phyloP scores from a whole-genome alignment of 2,329 filamentous ascomycete genomes.

The Talaromyces sp. region DNA sequence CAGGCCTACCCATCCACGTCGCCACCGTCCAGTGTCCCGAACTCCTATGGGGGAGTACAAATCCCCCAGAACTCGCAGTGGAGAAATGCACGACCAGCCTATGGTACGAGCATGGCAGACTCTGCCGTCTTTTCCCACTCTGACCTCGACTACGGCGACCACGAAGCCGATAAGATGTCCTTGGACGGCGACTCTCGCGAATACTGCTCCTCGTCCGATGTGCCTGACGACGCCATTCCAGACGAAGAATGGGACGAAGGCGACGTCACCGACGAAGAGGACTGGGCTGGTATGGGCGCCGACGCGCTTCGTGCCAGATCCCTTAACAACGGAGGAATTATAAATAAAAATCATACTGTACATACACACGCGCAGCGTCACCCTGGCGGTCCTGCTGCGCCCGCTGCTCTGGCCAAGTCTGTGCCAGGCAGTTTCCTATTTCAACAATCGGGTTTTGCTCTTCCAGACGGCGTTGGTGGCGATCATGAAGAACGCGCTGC shows the following conservation, averaged over 20 bases:
- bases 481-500: conserved; percentile 41
- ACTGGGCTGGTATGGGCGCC: conserved; percentile 87
- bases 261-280: conserved; percentile 89
- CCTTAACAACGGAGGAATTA: conserved; percentile 41
- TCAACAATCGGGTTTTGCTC: conserved; percentile 25
- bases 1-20: conserved; percentile 18
- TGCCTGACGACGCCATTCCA: conserved; percentile 57
- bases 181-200: conserved; percentile 57
- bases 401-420: conserved; percentile 34
- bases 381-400: conserved; percentile 29
- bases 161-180: conserved; percentile 95
- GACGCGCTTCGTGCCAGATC: conserved; percentile 69
- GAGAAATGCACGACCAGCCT: conserved; percentile 33
- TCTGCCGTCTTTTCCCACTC: conserved; percentile 70
- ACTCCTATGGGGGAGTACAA: conserved; percentile 41
- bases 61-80: conserved; percentile 37
- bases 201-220: conserved; percentile 71
- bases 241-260: conserved; percentile 76
- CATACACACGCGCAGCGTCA: conserved; percentile 17
- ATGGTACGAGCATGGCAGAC: conserved; percentile 60
- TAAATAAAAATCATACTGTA: conserved; percentile 35
- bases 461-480: conserved; percentile 27
- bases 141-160: conserved; percentile 57
- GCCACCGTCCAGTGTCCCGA: conserved; percentile 41
- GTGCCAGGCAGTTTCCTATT: conserved; percentile 31